Percentiles rank a stretch among this genome's conserved stretches.
Evolutionary conservation across 305 asterid genomes (phyloP).

Genomic region (Caryopteris hybrid): DNA sequence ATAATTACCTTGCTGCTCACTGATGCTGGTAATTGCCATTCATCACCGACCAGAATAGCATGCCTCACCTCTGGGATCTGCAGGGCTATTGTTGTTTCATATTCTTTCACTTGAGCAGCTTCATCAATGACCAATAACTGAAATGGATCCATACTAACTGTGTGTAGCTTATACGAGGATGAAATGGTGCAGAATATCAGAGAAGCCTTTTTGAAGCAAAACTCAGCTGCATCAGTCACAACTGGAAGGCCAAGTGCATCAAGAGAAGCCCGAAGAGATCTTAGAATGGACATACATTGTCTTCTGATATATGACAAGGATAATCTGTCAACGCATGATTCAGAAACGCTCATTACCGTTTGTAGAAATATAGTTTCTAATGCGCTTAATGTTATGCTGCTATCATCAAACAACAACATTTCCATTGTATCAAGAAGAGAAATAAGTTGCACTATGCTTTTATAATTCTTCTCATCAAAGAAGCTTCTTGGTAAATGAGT

Average conservation of each 20-base stretch:
- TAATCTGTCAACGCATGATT: neutral
- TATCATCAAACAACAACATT: constrained; percentile 31
- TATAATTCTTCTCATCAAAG: constrained; percentile 26
- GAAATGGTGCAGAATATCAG: constrained; percentile 63
- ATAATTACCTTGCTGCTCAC: constrained; percentile 54
- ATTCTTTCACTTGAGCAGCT: constrained; percentile 74
- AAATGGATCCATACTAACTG: constrained; percentile 31
- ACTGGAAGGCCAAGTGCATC: constrained; percentile 31
- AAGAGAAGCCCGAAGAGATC: constrained; percentile 28
- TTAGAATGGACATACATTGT: constrained; percentile 29
- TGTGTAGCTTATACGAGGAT: constrained; percentile 44
- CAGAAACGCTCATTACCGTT: neutral
- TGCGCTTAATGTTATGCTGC: constrained; percentile 25
- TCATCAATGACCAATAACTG: constrained; percentile 57
- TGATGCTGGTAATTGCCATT: constrained; percentile 54
- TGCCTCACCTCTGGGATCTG: constrained; percentile 46
- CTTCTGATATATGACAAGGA: constrained; percentile 30
- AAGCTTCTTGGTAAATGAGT: constrained; percentile 50
- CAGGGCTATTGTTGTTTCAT: constrained; percentile 60
- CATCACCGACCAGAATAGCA: constrained; percentile 67
- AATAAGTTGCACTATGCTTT: constrained; percentile 28
- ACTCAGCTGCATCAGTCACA: constrained; percentile 16
- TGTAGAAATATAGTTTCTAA: constrained; percentile 27
- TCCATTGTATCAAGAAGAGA: constrained; percentile 34
- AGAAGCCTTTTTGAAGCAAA: constrained; percentile 44